phyloP scores from a whole-genome alignment of 164 flowering plant genomes.

The Buxus sempervirens region DNA sequence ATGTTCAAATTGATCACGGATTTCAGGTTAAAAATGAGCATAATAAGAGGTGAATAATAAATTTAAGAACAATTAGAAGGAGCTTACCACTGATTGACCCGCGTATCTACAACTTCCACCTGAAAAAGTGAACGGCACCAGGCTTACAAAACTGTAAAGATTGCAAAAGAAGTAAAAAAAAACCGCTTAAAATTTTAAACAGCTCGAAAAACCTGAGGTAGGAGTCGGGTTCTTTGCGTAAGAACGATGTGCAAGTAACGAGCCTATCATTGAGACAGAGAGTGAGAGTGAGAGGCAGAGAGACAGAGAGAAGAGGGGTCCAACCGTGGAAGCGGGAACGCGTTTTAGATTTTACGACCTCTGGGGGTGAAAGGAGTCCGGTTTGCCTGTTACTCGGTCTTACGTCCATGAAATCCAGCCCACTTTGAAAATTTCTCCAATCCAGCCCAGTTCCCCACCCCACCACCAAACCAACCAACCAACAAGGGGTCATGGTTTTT shows the following conservation, averaged over 20 bases:
- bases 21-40: neutral
- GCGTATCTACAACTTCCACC: conserved; percentile 38
- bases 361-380: too few species aligned
- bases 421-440: too few species aligned
- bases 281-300: too few species aligned
- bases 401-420: too few species aligned
- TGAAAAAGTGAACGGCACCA: neutral
- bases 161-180: neutral
- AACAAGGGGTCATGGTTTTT: too few species aligned
- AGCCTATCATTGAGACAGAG: neutral
- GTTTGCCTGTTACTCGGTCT: too few species aligned
- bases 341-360: too few species aligned
- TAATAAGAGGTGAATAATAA: neutral
- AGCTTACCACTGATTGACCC: conserved; percentile 61
- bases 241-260: neutral
- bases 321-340: too few species aligned
- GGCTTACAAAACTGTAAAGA: neutral
- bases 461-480: too few species aligned
- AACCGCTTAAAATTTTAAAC: too few species aligned
- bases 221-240: conserved; percentile 17
- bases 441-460: too few species aligned
- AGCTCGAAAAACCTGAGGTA: conserved; percentile 2
- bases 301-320: too few species aligned
- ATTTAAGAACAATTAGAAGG: neutral
- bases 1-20: neutral